Base-by-base conservation (phyloP, 2,329 filamentous ascomycete species). In the Aspergillus alliaceus region DNA sequence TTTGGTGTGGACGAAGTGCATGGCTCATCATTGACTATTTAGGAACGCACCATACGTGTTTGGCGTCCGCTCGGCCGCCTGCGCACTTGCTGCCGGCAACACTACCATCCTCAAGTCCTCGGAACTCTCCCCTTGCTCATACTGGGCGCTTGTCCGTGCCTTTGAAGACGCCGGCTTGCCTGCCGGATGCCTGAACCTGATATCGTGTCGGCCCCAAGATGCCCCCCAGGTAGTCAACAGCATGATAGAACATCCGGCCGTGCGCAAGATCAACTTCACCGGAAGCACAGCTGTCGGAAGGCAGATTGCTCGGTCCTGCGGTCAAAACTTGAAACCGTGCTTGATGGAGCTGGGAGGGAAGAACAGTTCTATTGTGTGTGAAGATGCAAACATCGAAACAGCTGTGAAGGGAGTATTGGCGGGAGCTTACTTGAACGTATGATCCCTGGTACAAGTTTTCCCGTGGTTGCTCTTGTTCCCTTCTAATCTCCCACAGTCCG, bases 301-400 rank as follows among this genome's bases (percentile, higher is more conserved):
- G 48, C 85, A 90, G 69, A 85, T 95, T 56, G 88, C 84, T 14
- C 78, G 80, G 18, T 77, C 83, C 20, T 88, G 88, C 0, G 90
- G 88, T 18, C 82, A 88, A 68, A 77, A 88, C 60, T 78, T 95
- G 40, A 96, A 95, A 78, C 90, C 90, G 0, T 83, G 89, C 2
- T 76, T 95, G 2, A 83, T 95, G 72, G 91, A 96, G 72, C 79
- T 96, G 1, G 91, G 91, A 5, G 91, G 91, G 39, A 96, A 96
- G 74, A 88, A 89, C 1, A 86, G 86, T 1, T 86, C 89, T 1
- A 90, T 96, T 61, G 86, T 96, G 0, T 87, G 88, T 70, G 86
- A 88, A 34, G 91, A 96, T 70, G 90, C 91, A 5, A 84, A 96
- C 66, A 70, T 96, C 29, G 80, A 87, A 35, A 78, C 83, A 8